Evolutionary conservation across 805 yeast genomes (phyloP), one percentile per base, ranked within the genome.

Genomic region (Saccharomycodes ludwigii): DNA sequence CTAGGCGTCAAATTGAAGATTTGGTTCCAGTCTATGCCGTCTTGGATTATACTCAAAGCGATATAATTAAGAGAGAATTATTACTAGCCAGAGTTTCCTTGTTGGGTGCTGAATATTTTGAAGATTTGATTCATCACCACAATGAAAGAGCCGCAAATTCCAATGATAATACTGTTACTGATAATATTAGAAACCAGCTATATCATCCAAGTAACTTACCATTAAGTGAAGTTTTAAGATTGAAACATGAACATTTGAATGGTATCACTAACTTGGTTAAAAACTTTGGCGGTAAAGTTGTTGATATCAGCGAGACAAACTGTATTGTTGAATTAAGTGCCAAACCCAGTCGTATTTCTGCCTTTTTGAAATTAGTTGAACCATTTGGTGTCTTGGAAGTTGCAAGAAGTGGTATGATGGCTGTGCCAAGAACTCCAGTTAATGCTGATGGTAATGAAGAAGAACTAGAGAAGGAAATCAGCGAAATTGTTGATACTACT

Each of bases 321-420:
- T 88, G 94, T 58, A 75, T 91, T 49, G 86, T 91, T 29, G 98
- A 91, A 66, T 71, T 91, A 44, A 68, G 82, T 42, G 98, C 97
- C 33, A 86, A 88, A 56, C 98, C 97, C 22, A 73, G 81, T 33
- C 74, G 96, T 58, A 69, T 91, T 41, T 66, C 88, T 27, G 75
- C 93, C 24, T 86, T 86, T 57, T 72, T 91, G 52, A 81, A 80
- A 40, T 72, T 91, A 52, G 66, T 86, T 52, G 91, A 84, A 56
- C 98, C 98, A 27, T 91, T 91, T 52, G 98, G 98, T 51, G 76
- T 91, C 36, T 69, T 91, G 50, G 98, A 91, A 61, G 80, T 88
- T 47, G 95, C 96, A 27, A 74, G 98, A 63, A 79, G 94, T 17
- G 98, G 98, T 62, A 83, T 88, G 93, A 85, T 91, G 88, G 98